Conservation (phyloP, 495 filamentous ascomycete genomes). For the Daldinia loculata region DNA sequence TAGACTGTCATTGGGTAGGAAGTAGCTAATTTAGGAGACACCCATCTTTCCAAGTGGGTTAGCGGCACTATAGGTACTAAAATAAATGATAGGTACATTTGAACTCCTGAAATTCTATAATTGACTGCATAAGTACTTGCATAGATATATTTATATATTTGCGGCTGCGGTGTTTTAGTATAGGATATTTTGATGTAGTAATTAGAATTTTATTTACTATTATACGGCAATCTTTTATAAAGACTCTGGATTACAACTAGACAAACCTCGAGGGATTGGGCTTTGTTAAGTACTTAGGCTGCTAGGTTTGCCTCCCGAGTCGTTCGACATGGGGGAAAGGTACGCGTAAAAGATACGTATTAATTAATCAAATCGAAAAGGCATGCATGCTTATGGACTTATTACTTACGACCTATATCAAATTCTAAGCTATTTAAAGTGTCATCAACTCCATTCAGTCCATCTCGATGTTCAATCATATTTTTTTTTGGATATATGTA, state of each 20-base stretch:
- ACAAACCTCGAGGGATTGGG: background rate
- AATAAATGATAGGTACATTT: conserved; percentile 17
- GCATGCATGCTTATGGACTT: background rate
- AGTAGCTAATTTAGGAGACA: conserved; percentile 32
- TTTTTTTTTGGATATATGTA: background rate
- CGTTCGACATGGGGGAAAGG: background rate
- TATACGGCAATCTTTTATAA: background rate
- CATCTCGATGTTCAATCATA: background rate
- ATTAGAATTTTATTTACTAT: too few relatives aligned
- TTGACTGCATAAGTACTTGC: conserved; percentile 2
- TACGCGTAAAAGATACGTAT: background rate
- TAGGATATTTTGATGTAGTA: background rate
- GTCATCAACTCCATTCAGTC: background rate
- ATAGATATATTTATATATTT: background rate
- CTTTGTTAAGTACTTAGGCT: background rate
- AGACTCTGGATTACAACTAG: background rate
- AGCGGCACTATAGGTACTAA: conserved; percentile 22
- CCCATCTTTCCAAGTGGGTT: conserved; percentile 19
- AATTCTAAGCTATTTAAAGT: background rate
- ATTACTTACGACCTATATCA: background rate
- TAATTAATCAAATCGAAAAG: background rate
- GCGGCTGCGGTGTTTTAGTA: background rate
- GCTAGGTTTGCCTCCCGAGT: too few relatives aligned
- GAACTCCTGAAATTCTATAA: background rate
- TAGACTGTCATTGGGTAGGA: conserved; percentile 26